Base-by-base conservation (phyloP, 2,329 filamentous ascomycete genomes). In the Pseudocercospora pini-densiflorae region DNA sequence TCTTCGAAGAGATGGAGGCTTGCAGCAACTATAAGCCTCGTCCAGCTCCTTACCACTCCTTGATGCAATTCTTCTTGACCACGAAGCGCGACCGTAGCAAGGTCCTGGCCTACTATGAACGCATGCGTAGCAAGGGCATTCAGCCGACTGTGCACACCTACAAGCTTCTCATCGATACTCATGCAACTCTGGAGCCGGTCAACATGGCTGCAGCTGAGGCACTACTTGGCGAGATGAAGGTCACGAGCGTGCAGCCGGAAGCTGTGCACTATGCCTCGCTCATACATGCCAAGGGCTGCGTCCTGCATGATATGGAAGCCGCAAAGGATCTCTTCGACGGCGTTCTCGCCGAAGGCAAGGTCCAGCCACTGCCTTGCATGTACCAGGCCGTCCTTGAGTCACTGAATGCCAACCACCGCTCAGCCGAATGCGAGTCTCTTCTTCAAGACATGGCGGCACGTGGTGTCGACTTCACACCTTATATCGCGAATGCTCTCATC, bases 11-110 rank as follows among this genome's bases (percentile, higher is more conserved):
- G 83, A 99, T 99, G 95, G 95, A 99, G 83, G 89, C 90, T 55
- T 97, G 97, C 90, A 91, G 93, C 64, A 99, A 99, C 84, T 99
- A 99, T 87, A 98, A 97, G 85, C 93, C 95, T 47, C 91, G 95
- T 9, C 94, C 95, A 27, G 95, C 95, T 24, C 95, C 95, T 0
- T 99, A 99, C 86, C 97, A 99, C 85, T 97, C 93, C 81, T 92
- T 99, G 89, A 99, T 99, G 89, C 95, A 99, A 79, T 98, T 97
- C 83, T 99, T 98, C 87, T 85, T 98, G 72, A 97, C 92, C 64
- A 98, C 94, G 63, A 98, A 98, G 87, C 92, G 93, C 61, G 94
- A 99, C 79, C 94, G 95, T 82, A 83, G 86, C 79, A 98, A 98
- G 88, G 94, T 97, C 5, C 86, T 99, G 24, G 86, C 90, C 33